Evolutionary conservation across 345 rosid genomes (phyloP).

Genomic region (Acer yangbiense): DNA sequence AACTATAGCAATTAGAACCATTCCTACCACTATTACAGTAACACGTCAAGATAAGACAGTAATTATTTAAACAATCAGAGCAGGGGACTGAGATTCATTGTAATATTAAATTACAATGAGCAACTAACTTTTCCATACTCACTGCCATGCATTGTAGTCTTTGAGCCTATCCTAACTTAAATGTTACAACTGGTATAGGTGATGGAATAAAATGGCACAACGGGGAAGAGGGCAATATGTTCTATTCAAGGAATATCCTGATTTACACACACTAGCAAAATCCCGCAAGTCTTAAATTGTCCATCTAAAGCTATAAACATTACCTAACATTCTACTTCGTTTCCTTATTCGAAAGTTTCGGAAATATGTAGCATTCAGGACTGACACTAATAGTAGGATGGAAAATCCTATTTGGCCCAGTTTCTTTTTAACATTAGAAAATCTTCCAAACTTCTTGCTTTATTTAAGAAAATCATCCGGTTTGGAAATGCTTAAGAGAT

Average conservation of each 20-base stretch:
- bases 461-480: not conserved
- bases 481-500: not conserved
- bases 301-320: not conserved
- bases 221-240: not conserved
- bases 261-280: not conserved
- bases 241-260: not conserved
- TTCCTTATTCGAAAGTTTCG: not conserved
- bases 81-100: not conserved
- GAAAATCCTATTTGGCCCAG: not conserved
- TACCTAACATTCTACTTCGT: not conserved
- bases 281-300: not conserved
- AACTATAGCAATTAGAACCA: not conserved
- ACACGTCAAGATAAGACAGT: not conserved
- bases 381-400: not conserved
- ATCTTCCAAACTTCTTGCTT: not conserved
- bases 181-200: not conserved
- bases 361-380: not conserved
- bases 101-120: not conserved
- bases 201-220: constrained; percentile 2
- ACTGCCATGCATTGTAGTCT: not conserved
- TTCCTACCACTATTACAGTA: not conserved
- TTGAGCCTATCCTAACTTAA: constrained; percentile 2
- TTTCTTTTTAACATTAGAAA: not conserved
- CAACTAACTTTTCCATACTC: not conserved
- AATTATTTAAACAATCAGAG: not conserved